Percentiles rank a stretch among this genome's conserved stretches.
These are phyloP conservation scores for Starmerella tilneyi DNA, from an alignment of 805 yeast genomes.

Conservation along the genomic window DNA sequence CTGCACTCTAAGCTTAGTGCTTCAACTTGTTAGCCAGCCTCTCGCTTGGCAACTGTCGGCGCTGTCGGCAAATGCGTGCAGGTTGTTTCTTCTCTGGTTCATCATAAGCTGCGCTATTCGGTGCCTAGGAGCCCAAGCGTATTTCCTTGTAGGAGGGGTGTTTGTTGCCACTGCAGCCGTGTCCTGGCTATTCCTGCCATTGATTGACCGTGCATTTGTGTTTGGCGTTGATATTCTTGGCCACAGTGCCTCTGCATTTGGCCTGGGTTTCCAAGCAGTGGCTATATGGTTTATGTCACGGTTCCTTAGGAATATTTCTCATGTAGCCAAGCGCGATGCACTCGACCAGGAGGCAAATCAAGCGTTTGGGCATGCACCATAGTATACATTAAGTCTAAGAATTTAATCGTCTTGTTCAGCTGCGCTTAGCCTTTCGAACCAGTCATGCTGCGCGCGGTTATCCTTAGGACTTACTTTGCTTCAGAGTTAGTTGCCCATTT, in stretches of 20 bases:
- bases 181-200: neutral
- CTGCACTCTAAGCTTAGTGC: neutral
- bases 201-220: neutral
- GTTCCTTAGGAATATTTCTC: neutral
- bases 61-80: neutral
- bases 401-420: neutral
- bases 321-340: neutral
- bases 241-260: neutral
- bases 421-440: neutral
- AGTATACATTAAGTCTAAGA: neutral
- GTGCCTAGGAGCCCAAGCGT: neutral
- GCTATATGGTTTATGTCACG: neutral
- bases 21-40: neutral
- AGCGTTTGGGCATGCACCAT: neutral
- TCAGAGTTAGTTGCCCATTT: slow-evolving; percentile 59
- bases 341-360: slow-evolving; percentile 1
- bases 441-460: neutral
- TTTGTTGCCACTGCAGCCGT: neutral
- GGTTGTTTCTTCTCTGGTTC: neutral
- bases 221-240: neutral
- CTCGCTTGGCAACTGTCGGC: neutral
- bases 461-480: slow-evolving; percentile 19
- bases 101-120: neutral
- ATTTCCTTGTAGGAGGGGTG: neutral
- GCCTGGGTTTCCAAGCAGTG: neutral